Conservation (phyloP, 2,329 filamentous ascomycete genomes). For the Colletotrichum destructivum region DNA sequence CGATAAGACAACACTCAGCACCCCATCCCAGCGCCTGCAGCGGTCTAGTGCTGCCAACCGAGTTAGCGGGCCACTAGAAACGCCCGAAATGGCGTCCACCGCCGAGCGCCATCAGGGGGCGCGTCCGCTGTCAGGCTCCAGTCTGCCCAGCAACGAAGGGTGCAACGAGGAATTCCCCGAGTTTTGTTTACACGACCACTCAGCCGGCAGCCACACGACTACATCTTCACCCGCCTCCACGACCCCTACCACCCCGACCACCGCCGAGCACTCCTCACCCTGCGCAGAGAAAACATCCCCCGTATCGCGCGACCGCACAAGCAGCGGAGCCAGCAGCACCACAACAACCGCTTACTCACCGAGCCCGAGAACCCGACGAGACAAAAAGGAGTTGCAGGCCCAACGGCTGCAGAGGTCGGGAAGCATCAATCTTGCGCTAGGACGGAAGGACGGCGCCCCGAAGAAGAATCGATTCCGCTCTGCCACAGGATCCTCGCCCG, state of each 20-base stretch:
- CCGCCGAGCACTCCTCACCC: slow-evolving; percentile 45
- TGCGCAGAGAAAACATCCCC: slow-evolving; percentile 44
- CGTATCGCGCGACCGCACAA: slow-evolving; percentile 43
- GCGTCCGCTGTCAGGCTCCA: slow-evolving; percentile 37
- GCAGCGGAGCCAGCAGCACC: slow-evolving; percentile 43
- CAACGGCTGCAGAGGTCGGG: slow-evolving; percentile 63
- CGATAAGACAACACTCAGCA: slow-evolving; percentile 34
- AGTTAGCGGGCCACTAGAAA: slow-evolving; percentile 41
- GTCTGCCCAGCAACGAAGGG: slow-evolving; percentile 56
- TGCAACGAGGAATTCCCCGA: slow-evolving; percentile 56
- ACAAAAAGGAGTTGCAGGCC: slow-evolving; percentile 67
- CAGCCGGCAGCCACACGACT: slow-evolving; percentile 43
- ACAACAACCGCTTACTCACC: slow-evolving; percentile 46
- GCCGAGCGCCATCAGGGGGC: slow-evolving; percentile 39
- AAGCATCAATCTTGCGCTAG: slow-evolving; percentile 54
- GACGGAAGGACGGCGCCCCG: slow-evolving; percentile 46
- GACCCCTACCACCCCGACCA: slow-evolving; percentile 47
- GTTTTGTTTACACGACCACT: slow-evolving; percentile 59
- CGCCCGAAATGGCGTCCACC: slow-evolving; percentile 41
- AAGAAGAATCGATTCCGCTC: slow-evolving; percentile 54
- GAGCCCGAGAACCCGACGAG: slow-evolving; percentile 57
- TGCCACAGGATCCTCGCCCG: slow-evolving; percentile 53
- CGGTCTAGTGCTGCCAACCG: slow-evolving; percentile 37
- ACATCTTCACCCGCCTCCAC: slow-evolving; percentile 47
- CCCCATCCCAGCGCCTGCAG: slow-evolving; percentile 41